phyloP scores from a whole-genome alignment of 2,329 filamentous ascomycete species.

The Pseudopithomyces chartarum region DNA sequence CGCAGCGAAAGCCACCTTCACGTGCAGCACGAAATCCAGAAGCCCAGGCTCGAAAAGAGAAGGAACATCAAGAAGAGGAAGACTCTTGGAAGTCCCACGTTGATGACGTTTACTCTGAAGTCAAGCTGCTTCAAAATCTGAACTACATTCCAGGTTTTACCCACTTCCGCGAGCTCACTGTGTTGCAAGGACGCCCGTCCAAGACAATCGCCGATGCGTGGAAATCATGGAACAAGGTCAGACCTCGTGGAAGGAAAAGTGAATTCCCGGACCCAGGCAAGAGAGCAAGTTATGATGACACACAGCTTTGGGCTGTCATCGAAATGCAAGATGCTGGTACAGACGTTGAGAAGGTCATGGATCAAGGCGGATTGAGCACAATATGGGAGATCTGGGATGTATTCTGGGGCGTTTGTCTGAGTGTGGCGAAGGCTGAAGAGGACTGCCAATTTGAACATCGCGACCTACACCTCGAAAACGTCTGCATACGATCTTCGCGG shows the following conservation, averaged over 20 bases:
- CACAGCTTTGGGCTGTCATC: slow-evolving; percentile 66
- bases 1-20: slow-evolving; percentile 37
- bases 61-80: slow-evolving; percentile 42
- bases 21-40: slow-evolving; percentile 55
- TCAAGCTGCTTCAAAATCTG: slow-evolving; percentile 61
- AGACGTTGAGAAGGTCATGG: slow-evolving; percentile 54
- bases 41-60: slow-evolving; percentile 38
- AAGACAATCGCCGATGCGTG: slow-evolving; percentile 54
- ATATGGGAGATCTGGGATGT: slow-evolving; percentile 63
- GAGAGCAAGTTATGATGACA: slow-evolving; percentile 57
- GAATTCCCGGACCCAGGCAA: slow-evolving; percentile 62
- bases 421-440: slow-evolving; percentile 65
- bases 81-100: slow-evolving; percentile 50
- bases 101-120: slow-evolving; percentile 52
- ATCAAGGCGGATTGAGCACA: slow-evolving; percentile 38
- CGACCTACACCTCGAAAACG: slow-evolving; percentile 70
- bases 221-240: slow-evolving; percentile 49
- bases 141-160: slow-evolving; percentile 67
- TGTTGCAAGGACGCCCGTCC: slow-evolving; percentile 63
- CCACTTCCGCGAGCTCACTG: slow-evolving; percentile 62
- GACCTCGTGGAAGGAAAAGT: slow-evolving; percentile 52
- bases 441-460: slow-evolving; percentile 67
- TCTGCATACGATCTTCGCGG: slow-evolving; percentile 56
- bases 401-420: slow-evolving; percentile 69
- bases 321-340: slow-evolving; percentile 70